Conservation (phyloP, 2,329 filamentous ascomycete genomes). For the Claviceps africana region DNA sequence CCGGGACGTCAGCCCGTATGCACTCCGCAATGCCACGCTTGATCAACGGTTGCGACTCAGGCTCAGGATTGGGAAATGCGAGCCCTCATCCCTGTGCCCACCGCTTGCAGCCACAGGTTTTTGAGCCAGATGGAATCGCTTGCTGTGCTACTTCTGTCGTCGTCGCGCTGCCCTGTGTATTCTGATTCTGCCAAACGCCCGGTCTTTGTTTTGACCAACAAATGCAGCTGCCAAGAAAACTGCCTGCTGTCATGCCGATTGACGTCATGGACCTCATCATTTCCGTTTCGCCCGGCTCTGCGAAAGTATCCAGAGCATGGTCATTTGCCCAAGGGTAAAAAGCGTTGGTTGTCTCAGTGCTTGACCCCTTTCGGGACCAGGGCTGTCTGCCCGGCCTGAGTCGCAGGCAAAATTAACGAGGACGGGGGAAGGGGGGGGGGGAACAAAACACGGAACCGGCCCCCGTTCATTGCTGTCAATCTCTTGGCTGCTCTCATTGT, state of each 20-base stretch:
- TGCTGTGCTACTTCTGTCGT: neutral
- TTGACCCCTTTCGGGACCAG: too few relatives aligned
- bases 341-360: too few relatives aligned
- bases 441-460: neutral
- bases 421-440: too few relatives aligned
- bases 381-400: too few relatives aligned
- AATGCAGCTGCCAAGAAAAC: neutral
- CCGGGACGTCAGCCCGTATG: neutral
- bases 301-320: neutral
- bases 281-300: too few relatives aligned
- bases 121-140: neutral
- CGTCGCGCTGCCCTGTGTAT: neutral
- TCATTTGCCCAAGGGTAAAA: neutral
- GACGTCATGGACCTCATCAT: neutral
- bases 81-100: neutral
- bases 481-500: neutral
- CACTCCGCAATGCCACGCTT: neutral
- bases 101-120: neutral
- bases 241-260: neutral
- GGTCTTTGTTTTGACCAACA: neutral
- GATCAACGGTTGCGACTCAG: neutral
- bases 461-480: neutral
- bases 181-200: neutral
- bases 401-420: too few relatives aligned
- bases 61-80: too few relatives aligned